Evolutionary conservation across 768 basidiomycete species (phyloP).

Genomic region (Hydnum rufescens): DNA sequence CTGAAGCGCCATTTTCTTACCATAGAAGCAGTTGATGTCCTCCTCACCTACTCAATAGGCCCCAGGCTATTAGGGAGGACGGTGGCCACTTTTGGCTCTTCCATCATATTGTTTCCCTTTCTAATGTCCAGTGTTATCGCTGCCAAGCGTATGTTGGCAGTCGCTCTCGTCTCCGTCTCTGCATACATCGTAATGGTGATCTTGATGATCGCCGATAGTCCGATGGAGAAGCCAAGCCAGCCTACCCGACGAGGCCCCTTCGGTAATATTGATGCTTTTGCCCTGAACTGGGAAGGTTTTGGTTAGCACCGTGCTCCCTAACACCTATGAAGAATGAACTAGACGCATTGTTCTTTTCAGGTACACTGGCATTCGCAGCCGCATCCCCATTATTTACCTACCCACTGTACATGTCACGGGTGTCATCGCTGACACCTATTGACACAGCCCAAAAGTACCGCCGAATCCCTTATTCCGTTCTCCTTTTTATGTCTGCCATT

Average conservation of each 20-base stretch:
- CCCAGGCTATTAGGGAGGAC: not conserved
- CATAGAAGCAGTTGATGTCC: not conserved
- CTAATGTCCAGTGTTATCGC: not conserved
- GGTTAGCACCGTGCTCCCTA: not conserved
- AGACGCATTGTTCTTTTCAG: not conserved
- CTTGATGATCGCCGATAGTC: not conserved
- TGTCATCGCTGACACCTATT: not conserved
- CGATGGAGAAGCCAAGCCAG: not conserved
- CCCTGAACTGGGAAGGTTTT: not conserved
- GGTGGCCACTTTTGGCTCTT: not conserved
- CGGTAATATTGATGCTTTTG: not conserved
- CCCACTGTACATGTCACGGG: not conserved
- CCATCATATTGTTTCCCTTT: not conserved
- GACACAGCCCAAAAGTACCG: not conserved
- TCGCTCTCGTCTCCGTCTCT: not conserved
- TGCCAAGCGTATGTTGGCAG: not conserved
- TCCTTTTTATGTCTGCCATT: not conserved
- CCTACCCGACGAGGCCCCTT: not conserved
- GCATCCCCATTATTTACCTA: not conserved
- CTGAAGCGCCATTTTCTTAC: not conserved
- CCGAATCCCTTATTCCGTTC: not conserved
- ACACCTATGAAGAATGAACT: not conserved
- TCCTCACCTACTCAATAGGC: not conserved
- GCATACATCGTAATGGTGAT: not conserved
- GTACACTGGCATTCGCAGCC: not conserved